A percentile compares a stretch with the other conserved stretches of the same genome.
Conservation (phyloP, 1,284 basidiomycete genomes). For the Chalciporus piperatoides region DNA sequence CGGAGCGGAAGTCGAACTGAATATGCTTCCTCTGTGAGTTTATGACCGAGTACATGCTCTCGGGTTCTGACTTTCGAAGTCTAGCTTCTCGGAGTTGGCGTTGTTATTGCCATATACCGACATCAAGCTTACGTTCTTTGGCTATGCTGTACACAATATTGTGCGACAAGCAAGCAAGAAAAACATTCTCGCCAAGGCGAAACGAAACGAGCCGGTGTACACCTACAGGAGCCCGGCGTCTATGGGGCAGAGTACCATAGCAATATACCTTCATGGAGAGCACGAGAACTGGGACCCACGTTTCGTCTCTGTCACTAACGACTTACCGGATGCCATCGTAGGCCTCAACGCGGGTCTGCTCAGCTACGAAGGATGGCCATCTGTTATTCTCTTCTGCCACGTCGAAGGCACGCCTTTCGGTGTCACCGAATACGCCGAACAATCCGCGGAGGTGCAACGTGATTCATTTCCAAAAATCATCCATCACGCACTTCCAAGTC, state of each 20-base stretch:
- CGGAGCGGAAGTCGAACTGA: slow-evolving; percentile 41
- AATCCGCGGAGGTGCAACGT: slow-evolving; percentile 36
- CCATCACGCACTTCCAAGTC: slow-evolving; percentile 20
- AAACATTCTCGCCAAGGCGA: slow-evolving; percentile 26
- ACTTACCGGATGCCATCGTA: slow-evolving; percentile 35
- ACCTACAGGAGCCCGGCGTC: slow-evolving; percentile 35
- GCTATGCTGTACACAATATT: slow-evolving; percentile 32
- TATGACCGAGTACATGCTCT: not conserved
- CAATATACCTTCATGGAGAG: slow-evolving; percentile 32
- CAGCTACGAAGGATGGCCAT: slow-evolving; percentile 35
- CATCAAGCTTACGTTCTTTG: slow-evolving; percentile 39
- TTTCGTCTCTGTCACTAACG: slow-evolving; percentile 15
- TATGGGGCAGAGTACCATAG: slow-evolving; percentile 33
- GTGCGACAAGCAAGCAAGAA: slow-evolving; percentile 29
- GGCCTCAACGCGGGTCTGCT: slow-evolving; percentile 39
- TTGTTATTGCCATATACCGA: slow-evolving; percentile 40
- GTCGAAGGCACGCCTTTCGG: slow-evolving; percentile 36
- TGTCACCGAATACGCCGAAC: slow-evolving; percentile 41
- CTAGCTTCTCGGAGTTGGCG: slow-evolving; percentile 41
- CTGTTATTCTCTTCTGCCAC: slow-evolving; percentile 32
- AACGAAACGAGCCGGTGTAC: slow-evolving; percentile 32
- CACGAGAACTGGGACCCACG: slow-evolving; percentile 34
- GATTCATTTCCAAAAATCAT: slow-evolving; percentile 30
- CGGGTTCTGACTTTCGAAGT: not conserved
- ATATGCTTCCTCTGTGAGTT: slow-evolving; percentile 42